phyloP scores from a whole-genome alignment of 2,329 filamentous ascomycete species.

The Exophiala oligosperma region DNA sequence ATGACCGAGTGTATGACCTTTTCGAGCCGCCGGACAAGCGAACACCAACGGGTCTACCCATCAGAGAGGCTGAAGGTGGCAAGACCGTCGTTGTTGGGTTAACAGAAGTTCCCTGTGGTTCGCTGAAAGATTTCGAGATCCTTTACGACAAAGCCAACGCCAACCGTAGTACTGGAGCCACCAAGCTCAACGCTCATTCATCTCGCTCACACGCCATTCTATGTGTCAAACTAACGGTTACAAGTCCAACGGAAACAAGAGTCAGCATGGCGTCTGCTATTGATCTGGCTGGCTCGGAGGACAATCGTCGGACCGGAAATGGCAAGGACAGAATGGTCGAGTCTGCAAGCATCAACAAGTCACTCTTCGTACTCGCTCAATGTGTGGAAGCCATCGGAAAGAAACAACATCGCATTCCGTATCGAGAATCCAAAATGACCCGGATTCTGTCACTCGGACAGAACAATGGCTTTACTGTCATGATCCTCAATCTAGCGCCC shows the following conservation, averaged over 20 bases:
- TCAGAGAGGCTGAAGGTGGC: slow-evolving; percentile 75
- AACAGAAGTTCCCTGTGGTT: slow-evolving; percentile 77
- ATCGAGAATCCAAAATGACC: slow-evolving; percentile 96
- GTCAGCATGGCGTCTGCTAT: slow-evolving; percentile 90
- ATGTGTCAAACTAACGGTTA: slow-evolving; percentile 83
- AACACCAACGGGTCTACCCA: slow-evolving; percentile 73
- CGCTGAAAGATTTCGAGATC: slow-evolving; percentile 84
- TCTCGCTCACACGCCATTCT: slow-evolving; percentile 88
- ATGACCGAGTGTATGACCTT: slow-evolving; percentile 90
- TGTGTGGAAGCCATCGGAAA: slow-evolving; percentile 92
- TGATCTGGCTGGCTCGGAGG: slow-evolving; percentile 91
- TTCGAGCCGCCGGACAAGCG: slow-evolving; percentile 87
- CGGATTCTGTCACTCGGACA: slow-evolving; percentile 88
- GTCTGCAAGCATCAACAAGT: slow-evolving; percentile 96
- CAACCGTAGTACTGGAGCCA: slow-evolving; percentile 84
- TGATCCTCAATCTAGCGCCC: slow-evolving; percentile 93
- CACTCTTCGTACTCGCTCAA: slow-evolving; percentile 87
- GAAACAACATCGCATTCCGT: slow-evolving; percentile 76
- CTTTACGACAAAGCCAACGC: slow-evolving; percentile 90
- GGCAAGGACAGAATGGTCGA: slow-evolving; percentile 90
- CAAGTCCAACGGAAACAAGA: slow-evolving; percentile 64
- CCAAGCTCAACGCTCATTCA: slow-evolving; percentile 87
- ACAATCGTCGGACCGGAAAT: slow-evolving; percentile 92
- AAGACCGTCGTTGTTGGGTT: slow-evolving; percentile 86
- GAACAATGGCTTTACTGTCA: slow-evolving; percentile 92